Evolutionary conservation across 331 rosid species (phyloP).

Genomic region (Phaseolus coccineus): DNA sequence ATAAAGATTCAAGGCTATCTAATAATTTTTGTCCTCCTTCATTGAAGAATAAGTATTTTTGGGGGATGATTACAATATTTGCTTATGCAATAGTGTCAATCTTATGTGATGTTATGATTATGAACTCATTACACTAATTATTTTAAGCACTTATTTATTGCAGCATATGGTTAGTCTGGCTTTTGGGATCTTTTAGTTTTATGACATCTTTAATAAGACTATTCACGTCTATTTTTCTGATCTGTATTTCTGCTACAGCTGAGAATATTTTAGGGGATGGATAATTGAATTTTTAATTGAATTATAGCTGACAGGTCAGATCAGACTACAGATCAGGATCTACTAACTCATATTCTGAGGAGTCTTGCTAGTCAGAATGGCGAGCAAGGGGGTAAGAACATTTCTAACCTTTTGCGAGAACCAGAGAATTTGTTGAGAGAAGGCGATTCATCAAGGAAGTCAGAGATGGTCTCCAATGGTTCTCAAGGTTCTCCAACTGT

Average conservation of each 20-base stretch:
- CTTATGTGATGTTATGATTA: background rate
- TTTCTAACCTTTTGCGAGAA: slow-evolving; percentile 67
- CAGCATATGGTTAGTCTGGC: slow-evolving; percentile 20
- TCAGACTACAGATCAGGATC: slow-evolving; percentile 76
- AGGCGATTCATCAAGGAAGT: slow-evolving; percentile 58
- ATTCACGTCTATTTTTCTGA: slow-evolving; percentile 38
- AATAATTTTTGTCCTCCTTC: background rate
- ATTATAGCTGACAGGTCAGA: slow-evolving; percentile 75
- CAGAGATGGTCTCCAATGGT: slow-evolving; percentile 68
- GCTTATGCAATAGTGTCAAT: slow-evolving; percentile 17
- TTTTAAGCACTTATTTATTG: slow-evolving; percentile 31
- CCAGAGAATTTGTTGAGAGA: slow-evolving; percentile 65
- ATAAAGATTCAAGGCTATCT: background rate
- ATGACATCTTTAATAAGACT: slow-evolving; percentile 32
- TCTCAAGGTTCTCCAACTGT: slow-evolving; percentile 64
- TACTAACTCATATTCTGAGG: slow-evolving; percentile 72
- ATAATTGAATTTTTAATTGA: slow-evolving; percentile 34
- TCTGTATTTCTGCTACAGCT: slow-evolving; percentile 14
- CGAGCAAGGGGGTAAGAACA: slow-evolving; percentile 58
- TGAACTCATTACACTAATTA: slow-evolving; percentile 15
- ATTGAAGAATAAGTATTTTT: no score
- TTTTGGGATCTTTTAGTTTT: slow-evolving; percentile 11
- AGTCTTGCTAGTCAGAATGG: slow-evolving; percentile 68
- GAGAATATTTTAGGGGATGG: slow-evolving; percentile 24
- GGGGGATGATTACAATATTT: background rate